A percentile compares a stretch with the other conserved stretches of the same genome.
Evolutionary conservation across 176 grass and related monocot species (phyloP).

Genomic region (Chrysopogon serrulatus): DNA sequence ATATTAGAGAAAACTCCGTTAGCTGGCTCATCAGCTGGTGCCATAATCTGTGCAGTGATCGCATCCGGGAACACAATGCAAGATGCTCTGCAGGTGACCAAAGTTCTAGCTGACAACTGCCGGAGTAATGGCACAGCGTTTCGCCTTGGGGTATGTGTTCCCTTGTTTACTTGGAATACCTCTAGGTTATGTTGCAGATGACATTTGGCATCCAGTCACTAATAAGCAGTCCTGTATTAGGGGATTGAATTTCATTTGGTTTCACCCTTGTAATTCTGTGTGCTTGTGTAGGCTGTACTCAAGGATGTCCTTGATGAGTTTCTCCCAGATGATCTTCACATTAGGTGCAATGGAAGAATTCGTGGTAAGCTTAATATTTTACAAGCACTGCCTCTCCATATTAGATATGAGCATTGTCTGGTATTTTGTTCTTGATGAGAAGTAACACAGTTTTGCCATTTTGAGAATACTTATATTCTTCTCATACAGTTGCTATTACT

Average conservation of each 20-base stretch:
- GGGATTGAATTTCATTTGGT: neutral
- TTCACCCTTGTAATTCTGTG: constrained; percentile 10
- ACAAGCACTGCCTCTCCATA: neutral
- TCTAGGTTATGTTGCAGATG: neutral
- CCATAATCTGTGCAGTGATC: constrained; percentile 95
- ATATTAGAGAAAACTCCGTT: constrained; percentile 81
- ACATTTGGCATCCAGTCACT: neutral
- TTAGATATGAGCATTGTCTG: neutral
- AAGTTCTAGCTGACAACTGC: constrained; percentile 78
- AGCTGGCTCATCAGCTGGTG: constrained; percentile 97
- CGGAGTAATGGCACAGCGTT: constrained; percentile 84
- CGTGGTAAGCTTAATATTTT: constrained; percentile 47
- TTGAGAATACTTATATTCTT: constrained; percentile 28
- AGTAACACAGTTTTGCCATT: neutral
- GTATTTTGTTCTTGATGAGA: neutral
- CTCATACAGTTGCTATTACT: constrained; percentile 77
- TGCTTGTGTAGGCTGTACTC: constrained; percentile 69
- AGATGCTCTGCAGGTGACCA: constrained; percentile 74
- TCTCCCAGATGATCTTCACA: constrained; percentile 89
- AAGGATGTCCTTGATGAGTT: constrained; percentile 70
- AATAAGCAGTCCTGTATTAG: constrained; percentile 6
- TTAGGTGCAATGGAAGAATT: constrained; percentile 81
- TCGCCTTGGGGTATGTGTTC: constrained; percentile 75
- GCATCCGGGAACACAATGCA: constrained; percentile 87
- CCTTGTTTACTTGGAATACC: neutral